A percentile compares a stretch with the other conserved stretches of the same genome.
Evolutionary conservation across 805 yeast species (phyloP).

Genomic region (Saccharomycopsis sp.): DNA sequence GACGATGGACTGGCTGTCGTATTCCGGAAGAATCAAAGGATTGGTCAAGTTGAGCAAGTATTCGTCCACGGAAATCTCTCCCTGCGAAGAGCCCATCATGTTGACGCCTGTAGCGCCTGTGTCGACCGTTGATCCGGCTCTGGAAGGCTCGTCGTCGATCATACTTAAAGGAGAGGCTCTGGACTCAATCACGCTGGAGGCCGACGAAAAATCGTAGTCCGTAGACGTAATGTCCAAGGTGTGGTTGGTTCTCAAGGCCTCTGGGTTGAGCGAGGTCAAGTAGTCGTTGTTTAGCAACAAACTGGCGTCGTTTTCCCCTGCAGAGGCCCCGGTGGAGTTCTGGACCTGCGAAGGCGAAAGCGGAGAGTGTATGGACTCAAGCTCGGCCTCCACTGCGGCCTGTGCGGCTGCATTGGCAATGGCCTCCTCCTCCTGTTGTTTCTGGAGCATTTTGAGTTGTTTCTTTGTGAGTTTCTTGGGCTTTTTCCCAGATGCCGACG

Average conservation of each 20-base stretch:
- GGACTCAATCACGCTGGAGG: conserved; percentile 10
- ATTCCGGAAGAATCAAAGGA: conserved; percentile 16
- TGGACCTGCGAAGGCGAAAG: not conserved
- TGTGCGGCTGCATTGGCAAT: not conserved
- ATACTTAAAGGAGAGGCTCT: conserved; percentile 6
- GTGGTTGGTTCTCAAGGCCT: not conserved
- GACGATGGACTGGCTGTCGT: conserved; percentile 9
- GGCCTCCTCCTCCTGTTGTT: conserved; percentile 5
- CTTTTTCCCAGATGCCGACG: conserved; percentile 6
- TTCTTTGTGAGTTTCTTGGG: not conserved
- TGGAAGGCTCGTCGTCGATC: not conserved
- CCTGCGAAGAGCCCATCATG: not conserved
- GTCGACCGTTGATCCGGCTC: not conserved
- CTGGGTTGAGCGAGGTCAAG: not conserved
- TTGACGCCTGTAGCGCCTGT: not conserved
- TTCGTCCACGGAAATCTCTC: conserved; percentile 17
- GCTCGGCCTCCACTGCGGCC: not conserved
- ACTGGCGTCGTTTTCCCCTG: not conserved
- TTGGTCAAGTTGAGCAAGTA: conserved; percentile 19
- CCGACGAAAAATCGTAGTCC: conserved; percentile 7
- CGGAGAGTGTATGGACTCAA: not conserved
- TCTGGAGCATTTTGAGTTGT: conserved; percentile 17
- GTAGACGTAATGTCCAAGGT: conserved; percentile 16
- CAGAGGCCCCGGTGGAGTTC: not conserved
- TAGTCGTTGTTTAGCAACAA: not conserved